Evolutionary conservation across 768 basidiomycete genomes (phyloP).

Genomic region (Mycena galericulata): DNA sequence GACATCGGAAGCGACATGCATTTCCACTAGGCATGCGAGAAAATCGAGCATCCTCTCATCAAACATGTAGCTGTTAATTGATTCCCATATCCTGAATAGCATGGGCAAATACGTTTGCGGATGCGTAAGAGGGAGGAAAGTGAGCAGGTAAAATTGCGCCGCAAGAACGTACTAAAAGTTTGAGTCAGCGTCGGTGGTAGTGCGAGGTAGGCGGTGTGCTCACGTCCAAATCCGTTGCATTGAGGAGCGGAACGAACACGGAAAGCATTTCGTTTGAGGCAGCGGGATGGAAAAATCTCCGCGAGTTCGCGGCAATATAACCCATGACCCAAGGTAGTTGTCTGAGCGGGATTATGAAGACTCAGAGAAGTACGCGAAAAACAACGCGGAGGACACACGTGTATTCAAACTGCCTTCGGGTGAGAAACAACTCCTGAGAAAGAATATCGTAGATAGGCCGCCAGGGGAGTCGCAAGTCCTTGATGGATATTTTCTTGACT

Average conservation of each 20-base stretch:
- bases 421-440: constrained; percentile 81
- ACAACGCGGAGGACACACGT: constrained; percentile 58
- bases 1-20: constrained; percentile 82
- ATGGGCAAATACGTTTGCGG: constrained; percentile 87
- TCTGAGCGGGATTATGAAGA: constrained; percentile 49
- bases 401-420: constrained; percentile 81
- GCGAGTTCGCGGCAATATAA: constrained; percentile 71
- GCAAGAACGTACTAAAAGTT: constrained; percentile 74
- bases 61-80: constrained; percentile 89
- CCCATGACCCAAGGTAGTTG: constrained; percentile 86
- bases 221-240: constrained; percentile 80
- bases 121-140: constrained; percentile 87
- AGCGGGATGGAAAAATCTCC: constrained; percentile 91
- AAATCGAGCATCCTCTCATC: constrained; percentile 93
- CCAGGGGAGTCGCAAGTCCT: constrained; percentile 88
- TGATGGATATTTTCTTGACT: constrained; percentile 79
- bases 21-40: constrained; percentile 79
- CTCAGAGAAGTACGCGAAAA: background rate
- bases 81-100: constrained; percentile 90
- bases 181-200: background rate
- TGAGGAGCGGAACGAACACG: constrained; percentile 84
- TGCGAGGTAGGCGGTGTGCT: constrained; percentile 38
- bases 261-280: constrained; percentile 90
- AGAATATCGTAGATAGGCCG: constrained; percentile 80
- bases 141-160: constrained; percentile 87